Base-by-base conservation (phyloP, 1,139 yeast species). In the Eremothecium sinecaudum region DNA sequence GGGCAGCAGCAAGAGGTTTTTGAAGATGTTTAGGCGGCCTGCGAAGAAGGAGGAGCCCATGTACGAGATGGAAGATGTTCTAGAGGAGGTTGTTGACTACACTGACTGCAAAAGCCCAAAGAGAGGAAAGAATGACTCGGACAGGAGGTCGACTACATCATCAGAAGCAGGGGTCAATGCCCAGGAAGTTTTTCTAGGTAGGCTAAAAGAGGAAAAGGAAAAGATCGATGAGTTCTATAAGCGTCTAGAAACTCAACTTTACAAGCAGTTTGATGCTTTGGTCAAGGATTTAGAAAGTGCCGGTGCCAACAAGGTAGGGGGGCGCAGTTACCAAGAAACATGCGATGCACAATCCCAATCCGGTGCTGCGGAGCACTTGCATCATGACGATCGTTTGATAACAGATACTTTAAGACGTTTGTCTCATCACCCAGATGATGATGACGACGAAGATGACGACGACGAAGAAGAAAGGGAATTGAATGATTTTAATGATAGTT, bases 141-240 rank as follows among this genome's bases (percentile, higher is more conserved):
- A 35, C 18, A 43, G 42, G 36, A 46, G 46, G 31, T 48, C 58
- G 3, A 45, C 60, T 18, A 31, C 46, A 6, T 48, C 59, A 16
- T 43, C 48, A 24, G 56, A 53, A 20, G 38, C 39, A 28, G 50
- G 51, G 10, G 35, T 43, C 19, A 56, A 55, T 34, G 53, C 60
- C 3, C 50, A 48, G 21, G 53, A 50, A 22, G 67, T 69, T 7
- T 73, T 76, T 48, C 50, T 67, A 13, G 65, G 71, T n/a, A 75
- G 74, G 17, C 61, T 78, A 32, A 66, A 67, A 38, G 67, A 70
- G 3, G 84, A 78, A 47, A 63, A 75, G 41, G 45, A 48, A 20
- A 77, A 75, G 51, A 70, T 78, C 33, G 83, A 78, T 47, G 67
- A 62, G 8, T 78, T 78, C 42, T 78, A 74, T 52, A 61, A 64